Evolutionary conservation across 169 alveolate species (phyloP).

Genomic region (Babesia bigemina): DNA sequence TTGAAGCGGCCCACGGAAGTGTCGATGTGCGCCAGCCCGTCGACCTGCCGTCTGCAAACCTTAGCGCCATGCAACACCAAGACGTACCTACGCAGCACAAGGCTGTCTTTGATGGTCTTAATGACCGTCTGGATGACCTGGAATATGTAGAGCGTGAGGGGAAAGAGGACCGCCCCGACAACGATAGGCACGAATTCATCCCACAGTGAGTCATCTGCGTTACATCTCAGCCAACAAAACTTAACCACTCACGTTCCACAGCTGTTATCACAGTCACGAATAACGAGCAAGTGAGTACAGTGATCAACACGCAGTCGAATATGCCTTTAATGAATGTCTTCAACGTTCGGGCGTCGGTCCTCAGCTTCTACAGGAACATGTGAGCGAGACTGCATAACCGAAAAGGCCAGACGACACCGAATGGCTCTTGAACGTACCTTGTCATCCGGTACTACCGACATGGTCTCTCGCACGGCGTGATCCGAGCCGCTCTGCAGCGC

Average conservation of each 20-base stretch:
- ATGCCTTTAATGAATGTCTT: constrained; percentile 25
- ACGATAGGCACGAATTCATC: constrained; percentile 55
- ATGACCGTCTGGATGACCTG: constrained; percentile 29
- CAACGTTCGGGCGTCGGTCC: neutral
- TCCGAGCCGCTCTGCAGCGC: no score
- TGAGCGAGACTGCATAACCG: neutral
- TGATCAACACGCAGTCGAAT: constrained; percentile 26
- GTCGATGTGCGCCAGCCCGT: constrained; percentile 27
- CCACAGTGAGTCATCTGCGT: constrained; percentile 41
- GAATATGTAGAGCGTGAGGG: constrained; percentile 47
- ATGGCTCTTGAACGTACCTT: neutral
- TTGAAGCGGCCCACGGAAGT: constrained; percentile 12
- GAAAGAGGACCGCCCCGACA: constrained; percentile 52
- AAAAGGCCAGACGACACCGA: neutral
- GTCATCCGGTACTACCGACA: neutral
- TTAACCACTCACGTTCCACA: constrained; percentile 24
- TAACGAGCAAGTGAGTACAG: constrained; percentile 30
- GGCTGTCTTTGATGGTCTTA: constrained; percentile 24
- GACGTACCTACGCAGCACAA: constrained; percentile 18
- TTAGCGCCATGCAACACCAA: neutral
- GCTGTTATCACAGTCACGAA: constrained; percentile 52
- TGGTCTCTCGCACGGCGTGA: neutral
- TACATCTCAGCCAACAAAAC: neutral
- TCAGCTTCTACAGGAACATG: neutral
- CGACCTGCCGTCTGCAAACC: constrained; percentile 28